Conservation (phyloP, 1,284 basidiomycete genomes). For the Cutaneotrichosporon mucoides region DNA sequence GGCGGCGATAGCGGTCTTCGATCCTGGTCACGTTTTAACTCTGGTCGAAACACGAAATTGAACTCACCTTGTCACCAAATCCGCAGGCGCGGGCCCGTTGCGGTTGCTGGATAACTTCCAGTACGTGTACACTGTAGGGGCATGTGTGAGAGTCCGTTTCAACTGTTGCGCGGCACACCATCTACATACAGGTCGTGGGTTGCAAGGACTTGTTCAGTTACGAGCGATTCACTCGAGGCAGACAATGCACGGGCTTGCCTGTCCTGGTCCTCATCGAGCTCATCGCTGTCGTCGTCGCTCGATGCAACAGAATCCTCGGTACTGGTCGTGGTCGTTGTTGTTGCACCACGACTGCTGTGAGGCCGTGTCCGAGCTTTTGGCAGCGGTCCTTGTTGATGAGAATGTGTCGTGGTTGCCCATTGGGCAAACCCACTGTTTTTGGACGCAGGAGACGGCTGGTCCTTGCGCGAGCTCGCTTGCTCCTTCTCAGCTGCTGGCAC, state of each 20-base stretch:
- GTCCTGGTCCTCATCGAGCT: constrained; percentile 18
- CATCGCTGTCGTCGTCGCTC: constrained; percentile 16
- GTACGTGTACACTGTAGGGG: constrained; percentile 63
- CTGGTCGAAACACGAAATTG: background rate
- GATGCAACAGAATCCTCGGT: constrained; percentile 9
- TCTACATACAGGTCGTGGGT: constrained; percentile 2
- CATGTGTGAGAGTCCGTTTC: background rate
- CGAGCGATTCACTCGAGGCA: background rate
- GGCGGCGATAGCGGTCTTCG: constrained; percentile 83
- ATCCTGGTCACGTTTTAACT: constrained; percentile 57
- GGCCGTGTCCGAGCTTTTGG: background rate
- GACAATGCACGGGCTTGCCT: background rate
- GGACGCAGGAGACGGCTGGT: background rate
- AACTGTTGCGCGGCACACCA: background rate
- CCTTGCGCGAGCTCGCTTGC: background rate
- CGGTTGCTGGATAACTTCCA: constrained; percentile 80
- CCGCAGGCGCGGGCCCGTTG: constrained; percentile 86
- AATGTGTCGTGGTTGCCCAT: background rate
- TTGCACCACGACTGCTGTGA: background rate
- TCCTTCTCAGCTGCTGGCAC: background rate
- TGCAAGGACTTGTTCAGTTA: background rate
- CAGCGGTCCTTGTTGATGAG: background rate
- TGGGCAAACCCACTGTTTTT: background rate
- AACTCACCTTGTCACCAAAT: constrained; percentile 80
- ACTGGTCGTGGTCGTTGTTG: constrained; percentile 1